Base-by-base conservation (phyloP, 352 stramenopile species). In the Nothophytophthora sp. region DNA sequence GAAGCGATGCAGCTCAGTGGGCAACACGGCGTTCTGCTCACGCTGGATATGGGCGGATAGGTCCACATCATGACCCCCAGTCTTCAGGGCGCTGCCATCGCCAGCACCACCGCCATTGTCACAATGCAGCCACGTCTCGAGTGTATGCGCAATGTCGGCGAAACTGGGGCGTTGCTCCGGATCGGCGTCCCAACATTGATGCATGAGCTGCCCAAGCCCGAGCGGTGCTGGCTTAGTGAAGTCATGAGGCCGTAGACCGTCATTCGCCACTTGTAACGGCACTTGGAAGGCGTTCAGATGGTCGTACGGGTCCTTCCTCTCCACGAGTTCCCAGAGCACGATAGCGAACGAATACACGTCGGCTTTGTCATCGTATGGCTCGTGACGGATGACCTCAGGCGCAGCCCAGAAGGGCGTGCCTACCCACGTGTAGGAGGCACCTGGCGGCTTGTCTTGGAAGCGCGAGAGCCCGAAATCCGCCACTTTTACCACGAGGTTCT, bases 301-400 rank as follows among this genome's bases (percentile, higher is more conserved):
- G n/a, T 81, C 72, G 55, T 90, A 92, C 9, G 81, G 79, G 18
- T 90, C 81, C 29, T 75, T 83, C 8, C 81, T 74, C 41, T 92
- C 78, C 8, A 90, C 67, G 2, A 92, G 59, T 29, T 92, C 81
- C 81, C 81, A 92, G 9, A 92, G 34, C 13, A 92, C 74, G 27
- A 92, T 84, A 9, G 52, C 73, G 44, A 69, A 90, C 48, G 78
- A 90, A 46, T 90, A 92, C n/a, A 92, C 75, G 34, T 90, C 79
- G 2, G 78, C 81, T 49, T 90, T 92, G 30, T 89, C 78, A 16
- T 83, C 68, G 47, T 90, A 92, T 13, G 73, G 52, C 24, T 92
- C 81, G 40, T 92, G 81, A 4, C 81, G 78, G 38, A 92, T 89
- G 1, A 92, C 76, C 46, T 90, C 81, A 2, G 79, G 81, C 12